phyloP scores from a whole-genome alignment of 2,329 filamentous ascomycete species.

The Colletotrichum higginsianum region DNA sequence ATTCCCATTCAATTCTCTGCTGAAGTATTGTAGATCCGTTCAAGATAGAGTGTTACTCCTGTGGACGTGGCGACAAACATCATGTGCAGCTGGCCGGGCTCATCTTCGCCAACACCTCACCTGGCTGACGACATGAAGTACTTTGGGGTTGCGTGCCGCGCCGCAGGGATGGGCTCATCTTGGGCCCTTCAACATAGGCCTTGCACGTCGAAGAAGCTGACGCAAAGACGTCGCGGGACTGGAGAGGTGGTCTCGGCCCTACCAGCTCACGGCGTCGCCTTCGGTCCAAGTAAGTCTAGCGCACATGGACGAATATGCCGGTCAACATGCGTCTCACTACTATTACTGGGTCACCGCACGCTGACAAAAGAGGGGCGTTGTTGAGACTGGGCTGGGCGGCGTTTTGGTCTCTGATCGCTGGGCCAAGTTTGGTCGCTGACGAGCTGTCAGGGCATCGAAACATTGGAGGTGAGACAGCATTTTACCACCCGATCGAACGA shows the following conservation, averaged over 20 bases:
- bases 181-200: constrained; percentile 58
- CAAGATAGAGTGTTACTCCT: background rate
- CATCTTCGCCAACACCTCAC: constrained; percentile 59
- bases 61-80: background rate
- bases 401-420: constrained; percentile 46
- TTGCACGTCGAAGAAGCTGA: constrained; percentile 61
- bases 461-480: constrained; percentile 10
- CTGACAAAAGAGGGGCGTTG: constrained; percentile 53
- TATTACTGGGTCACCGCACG: constrained; percentile 56
- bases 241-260: constrained; percentile 59
- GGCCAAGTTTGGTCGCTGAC: constrained; percentile 1
- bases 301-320: constrained; percentile 58
- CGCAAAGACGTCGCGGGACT: constrained; percentile 62
- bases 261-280: constrained; percentile 58
- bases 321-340: constrained; percentile 53
- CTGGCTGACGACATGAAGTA: constrained; percentile 52
- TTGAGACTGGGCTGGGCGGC: constrained; percentile 54
- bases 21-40: background rate
- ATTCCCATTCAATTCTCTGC: background rate
- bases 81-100: constrained; percentile 57
- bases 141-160: constrained; percentile 57
- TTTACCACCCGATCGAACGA: constrained; percentile 4
- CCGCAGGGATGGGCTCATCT: constrained; percentile 59
- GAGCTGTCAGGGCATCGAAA: constrained; percentile 8
- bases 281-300: constrained; percentile 62